phyloP scores from a whole-genome alignment of 1,284 basidiomycete species.

The Ceratobasidium sp. region DNA sequence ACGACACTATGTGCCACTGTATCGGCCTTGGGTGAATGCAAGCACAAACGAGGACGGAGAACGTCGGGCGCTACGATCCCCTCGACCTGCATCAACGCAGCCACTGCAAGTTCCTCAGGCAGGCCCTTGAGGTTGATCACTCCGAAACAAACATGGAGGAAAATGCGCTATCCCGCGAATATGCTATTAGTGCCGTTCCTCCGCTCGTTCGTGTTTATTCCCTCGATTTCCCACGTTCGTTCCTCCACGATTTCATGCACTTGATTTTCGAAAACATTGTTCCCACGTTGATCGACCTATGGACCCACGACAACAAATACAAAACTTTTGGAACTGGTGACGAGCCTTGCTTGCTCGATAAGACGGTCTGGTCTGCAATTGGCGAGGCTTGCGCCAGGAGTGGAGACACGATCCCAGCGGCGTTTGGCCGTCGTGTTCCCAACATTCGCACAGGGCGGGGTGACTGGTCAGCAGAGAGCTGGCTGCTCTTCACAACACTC shows the following conservation, averaged over 20 bases:
- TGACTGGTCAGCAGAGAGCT: conserved; percentile 55
- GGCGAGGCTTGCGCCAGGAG: conserved; percentile 56
- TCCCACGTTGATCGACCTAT: conserved; percentile 36
- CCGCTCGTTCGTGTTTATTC: conserved; percentile 26
- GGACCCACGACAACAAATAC: conserved; percentile 6
- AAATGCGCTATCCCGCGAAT: background rate
- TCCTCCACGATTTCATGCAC: conserved; percentile 50
- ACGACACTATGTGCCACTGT: too few species aligned
- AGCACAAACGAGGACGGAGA: too few species aligned
- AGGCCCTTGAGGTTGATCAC: conserved; percentile 9
- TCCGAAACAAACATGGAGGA: background rate
- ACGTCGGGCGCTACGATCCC: background rate
- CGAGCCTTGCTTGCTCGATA: conserved; percentile 51
- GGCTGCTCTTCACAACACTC: conserved; percentile 60
- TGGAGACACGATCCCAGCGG: background rate
- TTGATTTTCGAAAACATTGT: conserved; percentile 47
- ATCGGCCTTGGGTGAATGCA: too few species aligned
- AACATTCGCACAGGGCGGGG: conserved; percentile 59
- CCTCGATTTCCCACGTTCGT: conserved; percentile 40
- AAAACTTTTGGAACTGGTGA: conserved; percentile 22
- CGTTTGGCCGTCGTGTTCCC: conserved; percentile 55
- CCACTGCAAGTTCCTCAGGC: conserved; percentile 1
- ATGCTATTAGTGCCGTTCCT: conserved; percentile 43
- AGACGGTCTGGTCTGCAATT: conserved; percentile 57
- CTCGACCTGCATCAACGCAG: conserved; percentile 32